Base-by-base conservation (phyloP, 2,329 filamentous ascomycete genomes). In the Phialophora macrospora region DNA sequence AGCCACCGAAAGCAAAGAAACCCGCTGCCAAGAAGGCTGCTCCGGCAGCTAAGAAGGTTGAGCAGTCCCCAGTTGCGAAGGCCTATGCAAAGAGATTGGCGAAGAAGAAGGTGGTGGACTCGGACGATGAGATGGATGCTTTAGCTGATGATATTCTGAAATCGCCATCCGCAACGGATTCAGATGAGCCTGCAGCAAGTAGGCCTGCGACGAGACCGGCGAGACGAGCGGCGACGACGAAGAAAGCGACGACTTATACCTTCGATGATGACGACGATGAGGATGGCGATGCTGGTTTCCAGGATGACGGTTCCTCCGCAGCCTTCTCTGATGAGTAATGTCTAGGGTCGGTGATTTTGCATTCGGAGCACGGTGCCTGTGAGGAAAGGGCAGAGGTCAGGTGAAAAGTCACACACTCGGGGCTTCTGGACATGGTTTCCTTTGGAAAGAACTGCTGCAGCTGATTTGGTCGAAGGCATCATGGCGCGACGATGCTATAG, bases 1-100 rank as follows among this genome's bases (percentile, higher is more conserved):
- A 66, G 8, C 63, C 60, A 34, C 46, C 60, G 12, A 63, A 70
- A 64, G 60, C 52, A 34, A 67, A 69, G 58, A 76, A 75, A 38
- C 72, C 78, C 20, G 74, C 80, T 7, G 78, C 80, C 17, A 76
- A 81, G 17, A 82, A 84, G 55, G 73, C 82, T 4, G 79, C 46
- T 22, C 68, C 72, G 5, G 75, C 78, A 12, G 70, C 77, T 22
- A 69, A 79, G 63, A 68, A 70, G 59, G 60, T 66, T n/a, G 58
- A 64, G 48, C 79, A 89, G 14, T 90, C 88, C 3, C 89, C 89
- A 2, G 88, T 89, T 5, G 88, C 89, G 2, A 93, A 93, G 74
- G 83, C 81, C 1, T 84, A 84, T 73, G 82, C 81, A n/a, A 85
- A 83, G 71, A 71, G 78, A 20, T 75, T 73, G 69, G 79, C 77